Evolutionary conservation across 768 basidiomycete species (phyloP).

Genomic region (Gloeostereum incarnatum): DNA sequence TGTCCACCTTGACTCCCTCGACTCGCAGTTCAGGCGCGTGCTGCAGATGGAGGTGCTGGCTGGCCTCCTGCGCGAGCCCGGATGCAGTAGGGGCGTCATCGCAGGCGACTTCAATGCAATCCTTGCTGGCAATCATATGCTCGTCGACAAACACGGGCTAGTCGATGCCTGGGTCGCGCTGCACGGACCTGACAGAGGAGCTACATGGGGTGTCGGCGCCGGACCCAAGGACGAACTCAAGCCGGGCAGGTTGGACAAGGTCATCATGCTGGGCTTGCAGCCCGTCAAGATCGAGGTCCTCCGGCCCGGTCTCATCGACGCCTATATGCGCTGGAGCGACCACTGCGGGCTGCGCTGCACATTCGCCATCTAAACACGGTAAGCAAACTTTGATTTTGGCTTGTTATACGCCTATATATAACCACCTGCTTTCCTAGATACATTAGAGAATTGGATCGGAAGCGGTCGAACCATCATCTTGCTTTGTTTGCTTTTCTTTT

Average conservation of each 20-base stretch:
- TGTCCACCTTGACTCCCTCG: constrained; percentile 23
- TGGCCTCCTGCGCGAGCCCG: constrained; percentile 26
- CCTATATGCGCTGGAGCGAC: constrained; percentile 14
- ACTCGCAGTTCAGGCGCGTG: constrained; percentile 10
- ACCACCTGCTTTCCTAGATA: too few species aligned
- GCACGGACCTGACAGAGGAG: constrained; percentile 23
- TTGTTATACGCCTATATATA: too few species aligned
- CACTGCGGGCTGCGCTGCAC: constrained; percentile 15
- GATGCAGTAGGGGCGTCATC: constrained; percentile 30
- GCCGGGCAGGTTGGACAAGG: constrained; percentile 20
- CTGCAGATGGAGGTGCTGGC: constrained; percentile 23
- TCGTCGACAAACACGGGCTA: constrained; percentile 25
- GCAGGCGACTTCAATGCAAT: constrained; percentile 41
- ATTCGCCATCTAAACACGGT: too few species aligned
- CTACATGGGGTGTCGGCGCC: constrained; percentile 27
- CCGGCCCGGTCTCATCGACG: constrained; percentile 15
- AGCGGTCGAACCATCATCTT: too few species aligned
- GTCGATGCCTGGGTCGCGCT: constrained; percentile 32
- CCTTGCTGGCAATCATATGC: constrained; percentile 21
- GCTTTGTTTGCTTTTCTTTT: too few species aligned
- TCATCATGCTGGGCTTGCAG: constrained; percentile 17
- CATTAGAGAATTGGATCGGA: too few species aligned
- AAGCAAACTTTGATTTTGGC: too few species aligned
- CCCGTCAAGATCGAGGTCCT: constrained; percentile 16
- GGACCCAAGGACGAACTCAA: constrained; percentile 16